Percentiles rank a stretch among this genome's conserved stretches.
Evolutionary conservation across 2,329 filamentous ascomycete species (phyloP).

Genomic region (Cordyceps farinosa): DNA sequence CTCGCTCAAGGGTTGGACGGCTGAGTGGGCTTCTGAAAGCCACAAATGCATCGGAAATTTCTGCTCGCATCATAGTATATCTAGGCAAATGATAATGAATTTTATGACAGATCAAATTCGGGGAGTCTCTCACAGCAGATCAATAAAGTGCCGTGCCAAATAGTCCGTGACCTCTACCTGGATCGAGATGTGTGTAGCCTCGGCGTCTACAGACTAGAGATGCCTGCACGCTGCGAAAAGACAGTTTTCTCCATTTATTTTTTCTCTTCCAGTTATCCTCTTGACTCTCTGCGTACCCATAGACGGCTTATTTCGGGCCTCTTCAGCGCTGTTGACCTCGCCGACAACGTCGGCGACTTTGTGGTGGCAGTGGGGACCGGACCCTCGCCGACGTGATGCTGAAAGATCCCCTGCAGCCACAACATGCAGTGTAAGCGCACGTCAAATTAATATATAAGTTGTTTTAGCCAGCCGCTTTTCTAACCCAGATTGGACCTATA

Average conservation of each 20-base stretch:
- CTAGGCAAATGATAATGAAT: background rate
- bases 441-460: background rate
- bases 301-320: too few species aligned
- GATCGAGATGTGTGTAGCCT: too few species aligned
- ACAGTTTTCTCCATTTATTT: background rate
- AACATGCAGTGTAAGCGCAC: background rate
- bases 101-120: background rate
- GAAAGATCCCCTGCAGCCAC: background rate
- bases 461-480: background rate
- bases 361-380: background rate
- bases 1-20: background rate
- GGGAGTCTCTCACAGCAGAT: background rate
- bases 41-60: constrained; percentile 3
- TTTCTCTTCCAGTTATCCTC: too few species aligned
- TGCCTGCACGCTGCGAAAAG: background rate
- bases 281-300: too few species aligned
- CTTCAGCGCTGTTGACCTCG: background rate
- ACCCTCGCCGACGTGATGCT: background rate
- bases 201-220: too few species aligned
- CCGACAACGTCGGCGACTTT: background rate
- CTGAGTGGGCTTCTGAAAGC: background rate
- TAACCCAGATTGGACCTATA: background rate
- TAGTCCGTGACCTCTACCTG: too few species aligned
- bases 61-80: background rate
- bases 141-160: too few species aligned